Conservation (phyloP, 352 stramenopile genomes). For the Globisporangium lucens region DNA sequence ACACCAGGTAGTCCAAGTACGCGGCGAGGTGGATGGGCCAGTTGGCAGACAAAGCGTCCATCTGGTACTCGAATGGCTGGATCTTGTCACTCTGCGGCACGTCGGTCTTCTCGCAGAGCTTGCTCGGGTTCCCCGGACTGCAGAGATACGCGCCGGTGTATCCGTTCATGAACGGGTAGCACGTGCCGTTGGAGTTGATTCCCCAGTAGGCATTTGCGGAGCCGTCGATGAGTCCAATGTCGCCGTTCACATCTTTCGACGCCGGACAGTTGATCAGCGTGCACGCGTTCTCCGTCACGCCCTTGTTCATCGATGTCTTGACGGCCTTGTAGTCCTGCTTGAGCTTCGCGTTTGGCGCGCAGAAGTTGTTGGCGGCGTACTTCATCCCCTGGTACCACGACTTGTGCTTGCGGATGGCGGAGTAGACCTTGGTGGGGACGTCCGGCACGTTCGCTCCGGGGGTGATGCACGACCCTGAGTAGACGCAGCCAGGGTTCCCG, state of each 20-base stretch:
- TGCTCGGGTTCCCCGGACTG: slow-evolving; percentile 45
- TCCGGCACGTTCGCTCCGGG: slow-evolving; percentile 40
- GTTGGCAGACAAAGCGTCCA: slow-evolving; percentile 93
- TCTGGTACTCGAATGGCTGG: slow-evolving; percentile 71
- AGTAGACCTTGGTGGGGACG: slow-evolving; percentile 39
- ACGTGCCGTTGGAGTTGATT: slow-evolving; percentile 63
- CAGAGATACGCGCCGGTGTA: slow-evolving; percentile 64
- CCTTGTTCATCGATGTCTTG: slow-evolving; percentile 28
- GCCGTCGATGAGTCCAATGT: slow-evolving; percentile 39
- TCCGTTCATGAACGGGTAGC: slow-evolving; percentile 53
- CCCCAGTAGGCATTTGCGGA: slow-evolving; percentile 37
- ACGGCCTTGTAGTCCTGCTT: slow-evolving; percentile 40
- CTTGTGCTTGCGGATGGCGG: slow-evolving; percentile 54
- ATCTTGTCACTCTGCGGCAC: slow-evolving; percentile 24
- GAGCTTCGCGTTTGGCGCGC: slow-evolving; percentile 15
- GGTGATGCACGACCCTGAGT: slow-evolving; percentile 36
- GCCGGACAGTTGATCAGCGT: slow-evolving; percentile 33
- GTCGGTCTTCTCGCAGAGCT: slow-evolving; percentile 13
- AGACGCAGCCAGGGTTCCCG: slow-evolving; percentile 32
- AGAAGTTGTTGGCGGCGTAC: slow-evolving; percentile 64
- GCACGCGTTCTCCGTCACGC: slow-evolving; percentile 52
- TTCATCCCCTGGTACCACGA: slow-evolving; percentile 68
- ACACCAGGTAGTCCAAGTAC: slow-evolving; percentile 80
- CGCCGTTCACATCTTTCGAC: slow-evolving; percentile 51
- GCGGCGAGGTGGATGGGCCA: slow-evolving; percentile 76